phyloP scores from a whole-genome alignment of 495 filamentous ascomycete genomes.

The Glutinoglossum americanum region DNA sequence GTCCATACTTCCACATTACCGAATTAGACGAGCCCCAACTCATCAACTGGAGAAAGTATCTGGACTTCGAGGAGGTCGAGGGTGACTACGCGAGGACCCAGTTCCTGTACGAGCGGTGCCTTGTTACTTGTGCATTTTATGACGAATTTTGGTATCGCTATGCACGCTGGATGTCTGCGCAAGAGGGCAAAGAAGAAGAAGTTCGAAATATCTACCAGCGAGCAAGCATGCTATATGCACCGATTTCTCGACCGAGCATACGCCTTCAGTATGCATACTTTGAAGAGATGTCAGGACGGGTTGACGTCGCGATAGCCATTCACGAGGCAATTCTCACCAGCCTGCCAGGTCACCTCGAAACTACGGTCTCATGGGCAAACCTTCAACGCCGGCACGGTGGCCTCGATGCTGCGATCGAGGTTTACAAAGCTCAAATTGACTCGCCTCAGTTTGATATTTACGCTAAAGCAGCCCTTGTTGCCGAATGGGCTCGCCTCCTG shows the following conservation, averaged over 20 bases:
- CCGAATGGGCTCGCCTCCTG: slow-evolving; percentile 71
- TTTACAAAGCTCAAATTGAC: slow-evolving; percentile 65
- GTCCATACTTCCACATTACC: slow-evolving; percentile 92
- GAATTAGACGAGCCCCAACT: slow-evolving; percentile 75
- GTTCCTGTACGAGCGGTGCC: slow-evolving; percentile 81
- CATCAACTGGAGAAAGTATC: slow-evolving; percentile 86
- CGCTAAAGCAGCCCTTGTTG: slow-evolving; percentile 69
- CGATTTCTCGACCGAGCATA: slow-evolving; percentile 58
- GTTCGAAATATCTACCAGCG: slow-evolving; percentile 84
- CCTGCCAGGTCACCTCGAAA: slow-evolving; percentile 61
- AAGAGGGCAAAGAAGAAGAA: slow-evolving; percentile 68
- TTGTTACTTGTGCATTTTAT: slow-evolving; percentile 83
- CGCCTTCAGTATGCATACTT: slow-evolving; percentile 87
- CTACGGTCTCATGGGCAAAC: slow-evolving; percentile 76
- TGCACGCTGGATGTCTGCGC: slow-evolving; percentile 86
- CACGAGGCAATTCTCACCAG: slow-evolving; percentile 54
- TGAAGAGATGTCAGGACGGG: slow-evolving; percentile 59
- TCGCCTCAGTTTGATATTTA: slow-evolving; percentile 47
- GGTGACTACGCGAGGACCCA: slow-evolving; percentile 51
- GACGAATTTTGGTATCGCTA: slow-evolving; percentile 97
- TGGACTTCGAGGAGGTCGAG: slow-evolving; percentile 86
- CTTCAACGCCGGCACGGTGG: slow-evolving; percentile 66
- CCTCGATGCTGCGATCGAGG: slow-evolving; percentile 65
- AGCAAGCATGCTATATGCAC: slow-evolving; percentile 62
- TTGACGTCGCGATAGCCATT: slow-evolving; percentile 63